Evolutionary conservation across 306 rosid genomes (phyloP), one percentile per base, ranked within the genome.

Genomic region (Gastrolobium bilobum): DNA sequence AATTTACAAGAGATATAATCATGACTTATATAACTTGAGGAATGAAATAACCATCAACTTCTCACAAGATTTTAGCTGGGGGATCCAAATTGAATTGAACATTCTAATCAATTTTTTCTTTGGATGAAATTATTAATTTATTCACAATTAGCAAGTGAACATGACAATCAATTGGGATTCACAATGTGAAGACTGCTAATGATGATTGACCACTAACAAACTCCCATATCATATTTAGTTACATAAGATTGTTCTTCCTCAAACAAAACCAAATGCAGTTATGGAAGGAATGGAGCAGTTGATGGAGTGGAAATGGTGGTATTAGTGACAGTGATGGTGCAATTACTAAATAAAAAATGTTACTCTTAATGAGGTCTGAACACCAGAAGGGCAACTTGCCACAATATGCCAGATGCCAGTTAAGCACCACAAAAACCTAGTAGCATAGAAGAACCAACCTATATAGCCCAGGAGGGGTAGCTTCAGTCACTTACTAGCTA

Each of bases 81-180:
- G 6, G 48, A 48, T 48, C 7, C 73, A 61, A 30, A 72, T 40
- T 59, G 44, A 79, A 47, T 69, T 35, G 43, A 33, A 34, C 68
- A 26, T 51, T 53, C 33, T 63, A 77, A 77, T 46, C 56, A 43
- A 53, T 40, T 61, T n/a, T 62, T 82, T 54, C 62, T 15, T 68
- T 1, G 35, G 44, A 51, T 9, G 33, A 59, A 4, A 26, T 34
- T 26, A 42, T 9, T 51, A 69, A 52, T 33, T 69, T 76, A 68
- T 13, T 72, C 40, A 68, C 37, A 68, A 48, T n/a, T 59, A 59
- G 73, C 46, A 75, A 73, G 35, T 31, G 64, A 57, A 37, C 2
- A 30, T 8, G 10, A 6, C 57, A 50, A 35, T 7, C 29, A 77
- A 54, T 10, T 39, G 51, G 37, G 63, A 31, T 58, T 58, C 34